Base-by-base conservation (phyloP, 495 filamentous ascomycete species). In the Parathielavia hyrcaniae region DNA sequence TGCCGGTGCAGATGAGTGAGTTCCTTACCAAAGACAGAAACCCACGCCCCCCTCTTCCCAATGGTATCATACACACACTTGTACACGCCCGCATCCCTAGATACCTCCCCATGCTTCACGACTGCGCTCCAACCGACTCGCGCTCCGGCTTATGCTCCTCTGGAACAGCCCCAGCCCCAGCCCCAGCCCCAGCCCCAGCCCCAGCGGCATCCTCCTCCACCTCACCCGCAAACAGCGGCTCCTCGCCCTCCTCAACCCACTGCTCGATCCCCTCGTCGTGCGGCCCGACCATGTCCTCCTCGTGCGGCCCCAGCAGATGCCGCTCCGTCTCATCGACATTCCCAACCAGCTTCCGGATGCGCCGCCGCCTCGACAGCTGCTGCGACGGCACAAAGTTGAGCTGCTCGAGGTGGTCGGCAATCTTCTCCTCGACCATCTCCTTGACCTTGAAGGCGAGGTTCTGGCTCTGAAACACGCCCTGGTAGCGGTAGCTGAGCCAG, bases 381-480 rank as follows among this genome's bases (percentile, higher is more conserved):
- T 14, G 14, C 20, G 60, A 60, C 1, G 55, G 50, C 16, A 50
- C 48, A 32, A 69, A 64, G 26, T 50, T 66, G 9, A 78, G 46
- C 3, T 63, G 57, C 19, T 76, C 75, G 51, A 97, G 75, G 19
- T 80, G 78, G 16, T 79, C 67, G 57, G 89, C 80, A 67, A 98
- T 96, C 64, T 79, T 81, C 30, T 81, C 76, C 73, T 97, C 91
- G 16, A 90, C 85, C 48, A 95, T 59, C 19, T 70, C 67, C 70
- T 97, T 97, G 38, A 89, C 82, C 69, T 96, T 85, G 51, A 86
- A 81, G 1, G 89, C 90, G 22, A 96, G 80, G 30, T 77, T 77
- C 59, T 90, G 82, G 59, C 86, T 88, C 12, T 78, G 80, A 68
- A 97, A 96, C 12, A 96, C 79, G 50, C 91, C 89, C 12, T 85